Conservation (phyloP, 2,329 filamentous ascomycete species). For the Ophioceras dolichostomum region DNA sequence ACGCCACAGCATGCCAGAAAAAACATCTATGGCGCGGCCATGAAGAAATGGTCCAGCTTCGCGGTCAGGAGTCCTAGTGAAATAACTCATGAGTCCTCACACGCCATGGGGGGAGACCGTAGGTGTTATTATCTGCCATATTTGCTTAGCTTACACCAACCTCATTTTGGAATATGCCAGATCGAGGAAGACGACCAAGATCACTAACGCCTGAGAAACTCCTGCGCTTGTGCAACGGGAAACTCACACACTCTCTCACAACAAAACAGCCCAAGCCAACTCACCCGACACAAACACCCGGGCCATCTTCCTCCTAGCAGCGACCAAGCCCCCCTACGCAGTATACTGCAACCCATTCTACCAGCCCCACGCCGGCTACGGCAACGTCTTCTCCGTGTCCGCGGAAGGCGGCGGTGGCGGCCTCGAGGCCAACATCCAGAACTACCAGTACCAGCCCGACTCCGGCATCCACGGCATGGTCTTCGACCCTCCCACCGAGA, state of each 20-base stretch:
- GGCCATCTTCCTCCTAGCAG: slow-evolving; percentile 79
- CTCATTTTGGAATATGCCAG: no score
- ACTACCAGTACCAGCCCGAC: slow-evolving; percentile 58
- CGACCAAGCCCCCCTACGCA: slow-evolving; percentile 62
- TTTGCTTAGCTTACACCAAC: neutral
- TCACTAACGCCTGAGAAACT: slow-evolving; percentile 3
- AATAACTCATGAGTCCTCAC: slow-evolving; percentile 63
- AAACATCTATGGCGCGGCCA: slow-evolving; percentile 77
- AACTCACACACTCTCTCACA: no score
- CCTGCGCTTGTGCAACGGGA: no score
- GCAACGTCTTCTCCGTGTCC: slow-evolving; percentile 61
- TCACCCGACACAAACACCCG: slow-evolving; percentile 66
- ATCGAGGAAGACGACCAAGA: neutral
- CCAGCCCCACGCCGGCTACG: slow-evolving; percentile 61
- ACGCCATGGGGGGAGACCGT: slow-evolving; percentile 68
- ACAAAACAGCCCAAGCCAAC: slow-evolving; percentile 47
- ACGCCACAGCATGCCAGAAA: slow-evolving; percentile 67
- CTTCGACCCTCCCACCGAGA: slow-evolving; percentile 55
- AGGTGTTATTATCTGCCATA: slow-evolving; percentile 19
- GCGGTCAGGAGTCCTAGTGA: slow-evolving; percentile 62
- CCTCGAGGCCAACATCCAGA: slow-evolving; percentile 55
- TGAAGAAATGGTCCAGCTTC: slow-evolving; percentile 90
- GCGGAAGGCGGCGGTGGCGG: slow-evolving; percentile 41
- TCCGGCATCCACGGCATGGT: slow-evolving; percentile 75
- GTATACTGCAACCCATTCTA: slow-evolving; percentile 92